Evolutionary conservation across 176 grass and related monocot genomes (phyloP).

Genomic region (Oropetium thomaeum): DNA sequence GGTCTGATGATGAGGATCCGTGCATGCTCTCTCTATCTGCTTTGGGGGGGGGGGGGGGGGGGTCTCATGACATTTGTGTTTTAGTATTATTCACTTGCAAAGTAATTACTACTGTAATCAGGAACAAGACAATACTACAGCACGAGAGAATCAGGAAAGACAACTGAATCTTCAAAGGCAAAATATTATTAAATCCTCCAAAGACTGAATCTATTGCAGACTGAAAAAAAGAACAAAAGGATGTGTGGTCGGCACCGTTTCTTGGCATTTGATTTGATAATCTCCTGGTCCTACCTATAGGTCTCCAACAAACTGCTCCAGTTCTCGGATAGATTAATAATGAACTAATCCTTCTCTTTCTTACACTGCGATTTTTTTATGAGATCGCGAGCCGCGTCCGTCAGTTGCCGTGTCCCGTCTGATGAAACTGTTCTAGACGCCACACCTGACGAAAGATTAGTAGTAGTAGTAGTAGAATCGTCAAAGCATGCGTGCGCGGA

Average conservation of each 20-base stretch:
- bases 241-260: constrained; percentile 13
- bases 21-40: too few species aligned
- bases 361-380: not conserved
- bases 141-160: too few species aligned
- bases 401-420: not conserved
- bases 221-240: not conserved
- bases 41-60: too few species aligned
- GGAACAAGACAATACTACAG: too few species aligned
- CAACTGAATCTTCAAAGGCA: constrained; percentile 6
- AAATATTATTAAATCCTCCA: not conserved
- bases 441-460: not conserved
- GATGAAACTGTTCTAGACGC: constrained; percentile 12
- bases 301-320: not conserved
- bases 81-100: too few species aligned
- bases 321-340: too few species aligned
- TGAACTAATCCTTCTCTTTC: not conserved
- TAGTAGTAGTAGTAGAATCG: too few species aligned
- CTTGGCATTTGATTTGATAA: not conserved
- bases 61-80: too few species aligned
- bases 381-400: not conserved
- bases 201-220: not conserved
- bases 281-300: not conserved
- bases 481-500: not conserved
- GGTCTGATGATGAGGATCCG: not conserved
- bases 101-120: too few species aligned